Percentiles rank a stretch among this genome's conserved stretches.
These are phyloP conservation scores for Athelia sp. DNA, from an alignment of 1,284 basidiomycete species.

Conservation along the genomic window DNA sequence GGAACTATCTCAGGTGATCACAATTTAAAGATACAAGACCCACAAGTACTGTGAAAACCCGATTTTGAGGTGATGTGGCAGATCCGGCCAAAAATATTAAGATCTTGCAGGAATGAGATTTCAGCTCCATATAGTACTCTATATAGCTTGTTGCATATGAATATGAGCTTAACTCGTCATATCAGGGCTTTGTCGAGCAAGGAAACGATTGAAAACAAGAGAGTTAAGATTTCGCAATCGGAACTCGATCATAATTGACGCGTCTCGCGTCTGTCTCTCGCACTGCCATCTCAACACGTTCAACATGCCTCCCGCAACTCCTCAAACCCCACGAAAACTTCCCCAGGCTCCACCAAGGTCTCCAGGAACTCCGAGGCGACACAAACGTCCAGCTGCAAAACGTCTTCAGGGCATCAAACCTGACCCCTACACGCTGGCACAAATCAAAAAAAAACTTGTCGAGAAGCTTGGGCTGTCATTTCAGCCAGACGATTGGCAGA, in stretches of 20 bases:
- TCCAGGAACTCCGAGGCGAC: not conserved
- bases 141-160: no score
- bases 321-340: not conserved
- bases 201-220: no score
- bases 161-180: not conserved
- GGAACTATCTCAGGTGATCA: no score
- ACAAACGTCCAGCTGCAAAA: not conserved
- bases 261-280: not conserved
- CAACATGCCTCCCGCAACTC: not conserved
- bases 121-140: no score
- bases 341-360: not conserved
- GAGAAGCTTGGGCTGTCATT: not conserved
- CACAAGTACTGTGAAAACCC: no score
- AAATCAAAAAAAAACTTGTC: not conserved
- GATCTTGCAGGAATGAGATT: no score
- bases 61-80: no score
- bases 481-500: constrained; percentile 12
- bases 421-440: not conserved
- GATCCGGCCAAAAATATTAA: no score
- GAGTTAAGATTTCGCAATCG: not conserved
- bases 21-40: no score
- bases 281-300: not conserved
- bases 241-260: not conserved
- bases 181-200: no score
- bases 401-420: not conserved